Conservation (phyloP, 129 eudicot species). For the Chrysanthemum seticuspe region DNA sequence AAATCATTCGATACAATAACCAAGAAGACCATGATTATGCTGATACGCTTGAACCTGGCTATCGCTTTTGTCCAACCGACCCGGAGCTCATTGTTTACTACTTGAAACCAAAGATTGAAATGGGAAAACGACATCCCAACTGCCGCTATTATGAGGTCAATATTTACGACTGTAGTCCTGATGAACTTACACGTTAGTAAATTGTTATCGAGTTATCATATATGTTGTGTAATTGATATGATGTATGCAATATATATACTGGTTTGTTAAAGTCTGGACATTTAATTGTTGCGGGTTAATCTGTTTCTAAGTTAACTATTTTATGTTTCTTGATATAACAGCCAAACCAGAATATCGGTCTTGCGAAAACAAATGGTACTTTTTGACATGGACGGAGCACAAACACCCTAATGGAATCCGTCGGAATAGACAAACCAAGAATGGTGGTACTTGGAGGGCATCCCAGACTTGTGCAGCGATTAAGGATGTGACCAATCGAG, state of each 20-base stretch:
- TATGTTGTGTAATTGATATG: too few relatives aligned
- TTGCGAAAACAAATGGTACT: not conserved
- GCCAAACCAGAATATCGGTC: not conserved
- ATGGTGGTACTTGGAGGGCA: not conserved
- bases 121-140: not conserved
- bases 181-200: not conserved
- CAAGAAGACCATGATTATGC: not conserved
- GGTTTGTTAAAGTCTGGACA: too few relatives aligned
- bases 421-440: not conserved
- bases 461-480: not conserved
- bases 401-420: not conserved
- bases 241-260: too few relatives aligned
- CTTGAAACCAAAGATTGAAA: slow-evolving; percentile 2
- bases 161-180: slow-evolving; percentile 17
- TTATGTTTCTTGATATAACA: not conserved
- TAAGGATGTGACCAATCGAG: not conserved
- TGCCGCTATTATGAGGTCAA: slow-evolving; percentile 18
- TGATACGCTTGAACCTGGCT: slow-evolving; percentile 9
- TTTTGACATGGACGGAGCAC: not conserved
- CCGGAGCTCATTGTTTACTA: slow-evolving; percentile 18
- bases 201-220: too few relatives aligned
- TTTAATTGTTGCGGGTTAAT: too few relatives aligned
- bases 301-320: too few relatives aligned
- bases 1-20: not conserved
- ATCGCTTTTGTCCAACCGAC: slow-evolving; percentile 19